Evolutionary conservation across 2,329 filamentous ascomycete genomes (phyloP).

Genomic region (Ascomycota sp.): DNA sequence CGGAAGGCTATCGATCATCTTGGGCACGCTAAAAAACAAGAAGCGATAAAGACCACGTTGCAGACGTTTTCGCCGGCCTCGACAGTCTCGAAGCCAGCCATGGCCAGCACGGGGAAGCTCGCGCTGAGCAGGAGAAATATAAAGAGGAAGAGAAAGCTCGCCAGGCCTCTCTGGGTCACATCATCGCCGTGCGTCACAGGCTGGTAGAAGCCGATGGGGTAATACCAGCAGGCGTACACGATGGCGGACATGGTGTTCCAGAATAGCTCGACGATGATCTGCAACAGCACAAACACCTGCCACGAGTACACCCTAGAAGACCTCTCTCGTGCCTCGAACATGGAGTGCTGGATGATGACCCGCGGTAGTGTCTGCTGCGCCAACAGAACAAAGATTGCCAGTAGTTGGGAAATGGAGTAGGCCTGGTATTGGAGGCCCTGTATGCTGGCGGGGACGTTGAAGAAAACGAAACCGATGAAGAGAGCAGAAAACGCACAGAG

Average conservation of each 20-base stretch:
- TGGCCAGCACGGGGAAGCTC: slow-evolving; percentile 62
- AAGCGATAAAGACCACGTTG: slow-evolving; percentile 52
- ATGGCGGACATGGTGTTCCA: slow-evolving; percentile 66
- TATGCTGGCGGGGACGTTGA: slow-evolving; percentile 46
- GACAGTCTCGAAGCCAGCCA: slow-evolving; percentile 54
- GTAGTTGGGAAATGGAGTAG: slow-evolving; percentile 69
- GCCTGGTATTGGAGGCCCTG: slow-evolving; percentile 74
- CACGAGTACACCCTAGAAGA: slow-evolving; percentile 72
- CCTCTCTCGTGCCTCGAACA: slow-evolving; percentile 72
- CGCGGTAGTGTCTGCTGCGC: slow-evolving; percentile 71
- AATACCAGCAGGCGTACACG: slow-evolving; percentile 71
- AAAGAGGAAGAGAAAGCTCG: slow-evolving; percentile 61
- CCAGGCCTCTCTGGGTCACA: slow-evolving; percentile 46
- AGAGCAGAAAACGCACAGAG: slow-evolving; percentile 46
- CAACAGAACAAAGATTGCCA: slow-evolving; percentile 64
- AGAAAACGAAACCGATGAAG: slow-evolving; percentile 72
- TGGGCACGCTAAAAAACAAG: slow-evolving; percentile 60
- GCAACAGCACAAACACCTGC: slow-evolving; percentile 67
- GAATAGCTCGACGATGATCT: slow-evolving; percentile 68
- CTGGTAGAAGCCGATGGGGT: slow-evolving; percentile 55
- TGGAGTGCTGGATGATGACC: slow-evolving; percentile 60
- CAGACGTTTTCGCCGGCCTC: slow-evolving; percentile 60
- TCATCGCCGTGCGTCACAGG: slow-evolving; percentile 44
- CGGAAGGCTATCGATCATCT: slow-evolving; percentile 38
- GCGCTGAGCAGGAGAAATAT: slow-evolving; percentile 62